Conservation (phyloP, 148 eudicot genomes). For the Rhododendron ferrugineum region DNA sequence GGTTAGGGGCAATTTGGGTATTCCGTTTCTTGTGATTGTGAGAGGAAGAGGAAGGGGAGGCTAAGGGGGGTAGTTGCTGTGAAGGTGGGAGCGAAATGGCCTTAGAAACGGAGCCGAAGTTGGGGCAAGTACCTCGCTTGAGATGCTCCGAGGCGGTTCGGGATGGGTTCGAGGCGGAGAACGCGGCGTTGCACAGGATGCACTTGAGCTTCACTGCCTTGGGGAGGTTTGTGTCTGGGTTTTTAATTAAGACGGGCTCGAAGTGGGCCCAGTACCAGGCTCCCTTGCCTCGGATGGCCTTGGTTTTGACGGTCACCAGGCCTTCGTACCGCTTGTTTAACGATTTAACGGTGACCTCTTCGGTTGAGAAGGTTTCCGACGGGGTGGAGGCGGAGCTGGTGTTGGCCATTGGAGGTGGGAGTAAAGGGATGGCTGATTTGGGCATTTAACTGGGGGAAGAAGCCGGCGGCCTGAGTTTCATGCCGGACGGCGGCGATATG, state of each 20-base stretch:
- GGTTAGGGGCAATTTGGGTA: not conserved
- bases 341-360: slow-evolving; percentile 9
- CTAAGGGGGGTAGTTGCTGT: not conserved
- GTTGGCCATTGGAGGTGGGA: slow-evolving; percentile 17
- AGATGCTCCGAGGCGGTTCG: slow-evolving; percentile 21
- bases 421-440: not conserved
- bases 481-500: slow-evolving; percentile 14
- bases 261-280: slow-evolving; percentile 23
- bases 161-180: slow-evolving; percentile 18
- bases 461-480: slow-evolving; percentile 14
- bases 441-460: slow-evolving; percentile 1
- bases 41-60: slow-evolving; percentile 8
- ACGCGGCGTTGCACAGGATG: not conserved
- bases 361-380: slow-evolving; percentile 8
- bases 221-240: slow-evolving; percentile 11
- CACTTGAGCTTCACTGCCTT: slow-evolving; percentile 23
- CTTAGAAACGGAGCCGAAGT: slow-evolving; percentile 7
- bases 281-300: slow-evolving; percentile 18
- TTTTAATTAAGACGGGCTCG: slow-evolving; percentile 13
- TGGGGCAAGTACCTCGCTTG: slow-evolving; percentile 17
- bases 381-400: slow-evolving; percentile 11
- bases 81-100: slow-evolving; percentile 1
- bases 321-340: slow-evolving; percentile 19
- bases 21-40: slow-evolving; percentile 12
- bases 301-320: slow-evolving; percentile 4